These are phyloP conservation scores for Suzukiozyma palmioleophila DNA, from an alignment of 1,139 yeast genomes.

Conservation along the genomic window DNA sequence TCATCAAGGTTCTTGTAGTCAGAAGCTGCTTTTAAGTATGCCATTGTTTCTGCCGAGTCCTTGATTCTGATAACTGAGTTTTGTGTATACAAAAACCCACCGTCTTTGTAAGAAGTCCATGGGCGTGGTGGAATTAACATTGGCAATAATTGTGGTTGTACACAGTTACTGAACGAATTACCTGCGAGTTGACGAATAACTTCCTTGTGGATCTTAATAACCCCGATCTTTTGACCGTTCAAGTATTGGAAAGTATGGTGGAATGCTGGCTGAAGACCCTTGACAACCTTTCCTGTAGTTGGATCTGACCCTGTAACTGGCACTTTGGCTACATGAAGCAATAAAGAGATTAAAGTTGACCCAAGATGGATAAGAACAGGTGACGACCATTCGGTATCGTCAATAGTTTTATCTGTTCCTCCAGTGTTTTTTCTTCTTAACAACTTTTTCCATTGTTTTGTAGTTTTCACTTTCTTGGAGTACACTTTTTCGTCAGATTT, in stretches of 20 bases:
- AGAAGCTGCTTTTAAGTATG: constrained; percentile 82
- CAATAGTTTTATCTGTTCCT: constrained; percentile 11
- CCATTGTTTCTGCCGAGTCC: constrained; percentile 86
- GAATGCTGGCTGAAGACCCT: constrained; percentile 84
- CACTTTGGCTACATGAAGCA: constrained; percentile 80
- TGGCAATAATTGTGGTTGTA: constrained; percentile 88
- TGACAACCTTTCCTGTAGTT: constrained; percentile 57
- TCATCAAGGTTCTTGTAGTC: constrained; percentile 59
- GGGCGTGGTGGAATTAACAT: constrained; percentile 88
- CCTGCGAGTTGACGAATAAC: constrained; percentile 65
- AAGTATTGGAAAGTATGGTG: constrained; percentile 82
- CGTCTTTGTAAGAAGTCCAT: constrained; percentile 78
- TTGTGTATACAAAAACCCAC: constrained; percentile 74
- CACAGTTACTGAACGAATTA: constrained; percentile 59
- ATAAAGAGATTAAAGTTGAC: constrained; percentile 66
- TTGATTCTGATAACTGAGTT: constrained; percentile 67
- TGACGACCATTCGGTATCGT: constrained; percentile 37
- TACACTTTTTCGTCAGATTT: constrained; percentile 53
- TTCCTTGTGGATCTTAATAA: constrained; percentile 69
- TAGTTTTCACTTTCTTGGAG: constrained; percentile 26
- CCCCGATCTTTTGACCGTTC: constrained; percentile 77
- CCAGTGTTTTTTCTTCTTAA: constrained; percentile 24
- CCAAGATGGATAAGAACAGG: constrained; percentile 77
- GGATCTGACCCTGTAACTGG: constrained; percentile 78
- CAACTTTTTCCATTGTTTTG: constrained; percentile 40